These are phyloP conservation scores for Arthrobotrys conoides DNA, from an alignment of 2,329 filamentous ascomycete genomes.

Conservation along the genomic window DNA sequence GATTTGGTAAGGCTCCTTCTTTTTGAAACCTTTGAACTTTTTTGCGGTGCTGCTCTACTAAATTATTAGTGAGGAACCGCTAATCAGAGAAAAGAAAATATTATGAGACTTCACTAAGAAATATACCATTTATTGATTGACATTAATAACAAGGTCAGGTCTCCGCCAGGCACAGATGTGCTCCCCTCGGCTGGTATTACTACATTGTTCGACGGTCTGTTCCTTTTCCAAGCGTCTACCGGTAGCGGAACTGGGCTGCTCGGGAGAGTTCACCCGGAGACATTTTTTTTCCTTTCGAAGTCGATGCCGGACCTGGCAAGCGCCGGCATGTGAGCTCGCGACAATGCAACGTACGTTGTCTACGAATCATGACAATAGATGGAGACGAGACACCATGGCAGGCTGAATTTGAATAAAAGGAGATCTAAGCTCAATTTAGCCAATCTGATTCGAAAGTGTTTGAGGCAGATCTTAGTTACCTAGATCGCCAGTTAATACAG, in stretches of 20 bases:
- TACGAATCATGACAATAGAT: slow-evolving; percentile 40
- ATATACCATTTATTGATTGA: slow-evolving; percentile 46
- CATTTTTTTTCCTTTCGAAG: slow-evolving; percentile 16
- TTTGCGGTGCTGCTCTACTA: slow-evolving; percentile 17
- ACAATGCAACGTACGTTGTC: slow-evolving; percentile 32
- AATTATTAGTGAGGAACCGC: slow-evolving; percentile 48
- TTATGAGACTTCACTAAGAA: slow-evolving; percentile 47
- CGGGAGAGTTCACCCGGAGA: slow-evolving; percentile 48
- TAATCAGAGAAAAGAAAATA: slow-evolving; percentile 47
- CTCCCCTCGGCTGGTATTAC: slow-evolving; percentile 46
- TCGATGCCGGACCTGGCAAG: slow-evolving; percentile 39
- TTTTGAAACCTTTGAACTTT: slow-evolving; percentile 39
- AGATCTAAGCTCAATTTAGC: slow-evolving; percentile 51
- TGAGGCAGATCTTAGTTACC: slow-evolving; percentile 57
- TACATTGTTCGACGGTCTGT: slow-evolving; percentile 41
- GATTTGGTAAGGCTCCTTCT: slow-evolving; percentile 57
- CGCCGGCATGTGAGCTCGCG: slow-evolving; percentile 40
- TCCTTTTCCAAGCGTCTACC: slow-evolving; percentile 45
- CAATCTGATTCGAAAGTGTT: slow-evolving; percentile 60
- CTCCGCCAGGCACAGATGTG: slow-evolving; percentile 56
- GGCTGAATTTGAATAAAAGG: slow-evolving; percentile 16
- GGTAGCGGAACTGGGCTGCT: slow-evolving; percentile 38
- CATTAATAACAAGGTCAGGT: slow-evolving; percentile 48
- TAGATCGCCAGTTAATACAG: slow-evolving; percentile 54
- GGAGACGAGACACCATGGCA: slow-evolving; percentile 28